These are phyloP conservation scores for Aspergillus sp. DNA, from an alignment of 2,329 filamentous ascomycete genomes.

Conservation along the genomic window DNA sequence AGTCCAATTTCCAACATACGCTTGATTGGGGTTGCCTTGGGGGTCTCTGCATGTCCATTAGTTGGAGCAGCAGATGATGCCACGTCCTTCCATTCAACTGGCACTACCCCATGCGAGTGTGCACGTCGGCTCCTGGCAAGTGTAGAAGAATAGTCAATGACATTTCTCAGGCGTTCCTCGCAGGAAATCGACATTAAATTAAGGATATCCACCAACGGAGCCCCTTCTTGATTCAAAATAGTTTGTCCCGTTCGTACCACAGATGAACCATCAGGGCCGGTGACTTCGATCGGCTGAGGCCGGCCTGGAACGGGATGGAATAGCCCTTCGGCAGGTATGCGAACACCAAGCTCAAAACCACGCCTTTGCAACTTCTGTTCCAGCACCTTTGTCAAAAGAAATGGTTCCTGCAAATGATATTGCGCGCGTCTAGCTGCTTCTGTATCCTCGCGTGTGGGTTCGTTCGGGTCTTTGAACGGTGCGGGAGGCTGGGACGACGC, in stretches of 20 bases:
- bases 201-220: constrained; percentile 74
- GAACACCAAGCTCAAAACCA: constrained; percentile 54
- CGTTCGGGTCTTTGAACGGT: constrained; percentile 62
- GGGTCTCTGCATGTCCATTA: constrained; percentile 34
- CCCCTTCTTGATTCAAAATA: constrained; percentile 63
- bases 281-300: constrained; percentile 44
- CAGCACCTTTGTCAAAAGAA: constrained; percentile 60
- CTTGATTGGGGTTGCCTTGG: constrained; percentile 30
- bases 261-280: constrained; percentile 58
- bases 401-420: constrained; percentile 69
- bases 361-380: constrained; percentile 54
- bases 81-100: constrained; percentile 69
- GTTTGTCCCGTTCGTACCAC: constrained; percentile 63
- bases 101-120: constrained; percentile 74
- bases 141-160: constrained; percentile 72
- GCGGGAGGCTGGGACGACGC: constrained; percentile 57
- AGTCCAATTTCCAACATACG: constrained; percentile 24
- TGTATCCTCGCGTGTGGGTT: constrained; percentile 60
- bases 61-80: constrained; percentile 43
- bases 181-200: constrained; percentile 77
- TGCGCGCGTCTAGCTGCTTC: constrained; percentile 57
- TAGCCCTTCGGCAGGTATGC: constrained; percentile 54
- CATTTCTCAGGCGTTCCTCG: constrained; percentile 69
- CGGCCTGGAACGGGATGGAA: constrained; percentile 41
- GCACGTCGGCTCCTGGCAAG: constrained; percentile 68